Percentiles rank a stretch among this genome's conserved stretches.
Evolutionary conservation across 1,284 basidiomycete species (phyloP).

Genomic region (Exobasidium cylindrosporum): DNA sequence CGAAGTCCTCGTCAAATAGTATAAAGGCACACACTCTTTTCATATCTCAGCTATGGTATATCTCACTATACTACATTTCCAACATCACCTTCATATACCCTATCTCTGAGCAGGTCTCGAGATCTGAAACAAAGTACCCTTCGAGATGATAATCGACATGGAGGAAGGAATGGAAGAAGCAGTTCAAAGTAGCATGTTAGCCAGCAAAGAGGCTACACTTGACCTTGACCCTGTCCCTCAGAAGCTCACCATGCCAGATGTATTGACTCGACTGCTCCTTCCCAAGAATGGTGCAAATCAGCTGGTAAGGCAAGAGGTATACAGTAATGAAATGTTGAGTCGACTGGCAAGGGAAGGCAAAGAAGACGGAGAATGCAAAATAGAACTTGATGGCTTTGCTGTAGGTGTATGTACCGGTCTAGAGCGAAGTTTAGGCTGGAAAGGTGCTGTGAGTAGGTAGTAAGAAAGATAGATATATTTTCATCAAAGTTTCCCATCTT

Average conservation of each 20-base stretch:
- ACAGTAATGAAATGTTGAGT: not conserved
- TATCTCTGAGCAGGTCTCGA: no score
- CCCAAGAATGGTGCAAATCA: not conserved
- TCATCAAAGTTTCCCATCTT: no score
- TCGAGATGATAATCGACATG: conserved; percentile 87
- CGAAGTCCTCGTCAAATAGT: no score
- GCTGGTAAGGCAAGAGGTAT: not conserved
- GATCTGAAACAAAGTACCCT: no score
- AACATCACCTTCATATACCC: no score
- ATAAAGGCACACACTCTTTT: no score
- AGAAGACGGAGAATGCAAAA: not conserved
- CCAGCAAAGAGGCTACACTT: not conserved
- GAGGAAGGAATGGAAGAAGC: conserved; percentile 99
- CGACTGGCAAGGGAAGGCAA: not conserved
- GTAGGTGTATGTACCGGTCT: not conserved
- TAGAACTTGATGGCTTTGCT: not conserved
- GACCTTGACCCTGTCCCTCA: not conserved
- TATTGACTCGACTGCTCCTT: not conserved
- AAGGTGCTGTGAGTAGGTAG: not conserved
- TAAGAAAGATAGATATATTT: no score
- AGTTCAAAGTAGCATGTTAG: conserved; percentile 59
- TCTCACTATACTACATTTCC: no score
- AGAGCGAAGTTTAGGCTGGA: not conserved
- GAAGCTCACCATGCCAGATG: no score
- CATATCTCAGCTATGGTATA: no score